Conservation (phyloP, 441 rosid genomes). For the Pelargonium myrrhifolium region DNA sequence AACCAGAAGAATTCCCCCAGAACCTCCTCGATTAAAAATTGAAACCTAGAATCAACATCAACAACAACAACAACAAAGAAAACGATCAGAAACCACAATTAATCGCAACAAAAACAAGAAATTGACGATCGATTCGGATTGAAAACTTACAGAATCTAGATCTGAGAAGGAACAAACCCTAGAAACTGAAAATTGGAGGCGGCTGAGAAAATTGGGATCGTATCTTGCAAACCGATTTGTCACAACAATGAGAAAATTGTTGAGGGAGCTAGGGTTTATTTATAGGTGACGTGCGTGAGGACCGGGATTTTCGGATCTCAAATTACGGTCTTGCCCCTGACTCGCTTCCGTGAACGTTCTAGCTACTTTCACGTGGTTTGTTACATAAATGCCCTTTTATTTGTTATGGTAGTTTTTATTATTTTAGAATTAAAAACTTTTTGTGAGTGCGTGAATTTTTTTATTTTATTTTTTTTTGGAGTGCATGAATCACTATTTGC, state of each 20-base stretch:
- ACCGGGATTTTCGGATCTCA: not conserved
- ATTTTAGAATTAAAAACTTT: too few species aligned
- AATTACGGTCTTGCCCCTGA: not conserved
- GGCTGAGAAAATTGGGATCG: not conserved
- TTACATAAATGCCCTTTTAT: not conserved
- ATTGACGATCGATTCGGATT: not conserved
- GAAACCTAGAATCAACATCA: not conserved
- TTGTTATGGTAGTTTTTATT: too few species aligned
- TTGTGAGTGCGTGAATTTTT: too few species aligned
- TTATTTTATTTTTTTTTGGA: too few species aligned
- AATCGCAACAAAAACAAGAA: not conserved
- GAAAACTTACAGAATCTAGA: conserved; percentile 1
- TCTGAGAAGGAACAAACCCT: not conserved
- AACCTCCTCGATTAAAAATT: not conserved
- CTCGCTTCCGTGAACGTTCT: not conserved
- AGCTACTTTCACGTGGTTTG: not conserved
- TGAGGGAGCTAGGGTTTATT: not conserved
- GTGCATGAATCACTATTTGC: too few species aligned
- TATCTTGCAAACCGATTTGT: not conserved
- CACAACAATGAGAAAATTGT: not conserved
- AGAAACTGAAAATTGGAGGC: not conserved
- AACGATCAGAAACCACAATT: not conserved
- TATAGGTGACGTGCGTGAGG: not conserved
- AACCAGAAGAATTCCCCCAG: conserved; percentile 6
- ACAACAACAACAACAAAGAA: not conserved